Conservation (phyloP, 2,329 filamentous ascomycete species). For the Colletotrichum orbiculare region DNA sequence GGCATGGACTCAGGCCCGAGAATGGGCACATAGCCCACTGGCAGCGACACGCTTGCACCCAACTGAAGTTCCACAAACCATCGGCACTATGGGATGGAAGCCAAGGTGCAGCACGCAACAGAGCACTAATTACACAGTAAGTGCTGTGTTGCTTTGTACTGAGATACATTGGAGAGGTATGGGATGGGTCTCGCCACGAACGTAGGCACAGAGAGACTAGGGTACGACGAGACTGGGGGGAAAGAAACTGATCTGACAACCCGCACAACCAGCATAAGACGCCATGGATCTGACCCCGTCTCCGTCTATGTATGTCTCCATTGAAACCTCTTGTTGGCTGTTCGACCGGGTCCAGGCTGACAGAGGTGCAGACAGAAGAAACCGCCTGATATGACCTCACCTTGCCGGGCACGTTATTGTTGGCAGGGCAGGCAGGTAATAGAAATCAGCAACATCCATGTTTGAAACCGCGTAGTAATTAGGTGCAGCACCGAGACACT, state of each 20-base stretch:
- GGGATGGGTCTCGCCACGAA: neutral
- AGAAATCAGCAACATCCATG: neutral
- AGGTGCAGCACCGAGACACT: constrained; percentile 5
- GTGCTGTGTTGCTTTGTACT: no score
- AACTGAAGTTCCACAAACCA: no score
- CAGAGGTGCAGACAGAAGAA: neutral
- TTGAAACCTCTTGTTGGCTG: constrained; percentile 12
- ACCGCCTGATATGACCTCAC: constrained; percentile 35
- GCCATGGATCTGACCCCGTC: constrained; percentile 21
- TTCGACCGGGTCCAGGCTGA: constrained; percentile 7
- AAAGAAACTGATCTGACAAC: constrained; percentile 31
- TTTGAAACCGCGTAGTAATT: constrained; percentile 1
- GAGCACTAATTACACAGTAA: no score
- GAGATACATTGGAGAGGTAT: no score
- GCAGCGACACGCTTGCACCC: neutral
- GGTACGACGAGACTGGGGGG: constrained; percentile 7
- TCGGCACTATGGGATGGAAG: no score
- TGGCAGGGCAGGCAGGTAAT: constrained; percentile 3
- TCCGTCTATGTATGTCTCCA: constrained; percentile 25
- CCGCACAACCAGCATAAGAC: constrained; percentile 27
- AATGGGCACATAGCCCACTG: neutral
- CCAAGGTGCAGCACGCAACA: no score
- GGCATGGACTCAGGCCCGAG: neutral
- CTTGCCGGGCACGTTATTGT: neutral
- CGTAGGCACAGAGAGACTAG: neutral